Evolutionary conservation across 2,329 filamentous ascomycete genomes (phyloP).

Genomic region (Xylaria sp.): DNA sequence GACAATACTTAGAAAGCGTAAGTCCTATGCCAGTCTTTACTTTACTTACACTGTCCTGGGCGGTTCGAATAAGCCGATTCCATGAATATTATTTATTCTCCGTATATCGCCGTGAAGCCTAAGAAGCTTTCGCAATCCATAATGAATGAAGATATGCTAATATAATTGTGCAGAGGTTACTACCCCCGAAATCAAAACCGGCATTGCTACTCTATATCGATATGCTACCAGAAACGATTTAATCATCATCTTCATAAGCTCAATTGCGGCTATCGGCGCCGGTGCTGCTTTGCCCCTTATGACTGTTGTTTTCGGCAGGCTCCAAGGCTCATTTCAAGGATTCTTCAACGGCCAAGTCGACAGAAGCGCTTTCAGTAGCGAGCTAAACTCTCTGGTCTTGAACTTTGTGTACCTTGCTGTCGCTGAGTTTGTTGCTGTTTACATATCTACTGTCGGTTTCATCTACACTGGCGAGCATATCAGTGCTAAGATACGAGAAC

Average conservation of each 20-base stretch:
- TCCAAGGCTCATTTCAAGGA: constrained; percentile 73
- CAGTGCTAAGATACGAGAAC: constrained; percentile 76
- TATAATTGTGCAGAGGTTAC: constrained; percentile 55
- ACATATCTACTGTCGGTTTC: constrained; percentile 84
- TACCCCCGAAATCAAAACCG: constrained; percentile 67
- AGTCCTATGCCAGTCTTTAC: background rate
- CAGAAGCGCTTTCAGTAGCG: constrained; percentile 61
- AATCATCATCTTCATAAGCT: constrained; percentile 65
- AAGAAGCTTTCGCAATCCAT: no score
- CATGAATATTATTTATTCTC: no score
- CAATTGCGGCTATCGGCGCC: constrained; percentile 69
- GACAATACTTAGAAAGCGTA: constrained; percentile 65
- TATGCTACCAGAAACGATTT: constrained; percentile 72
- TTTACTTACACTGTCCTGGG: background rate
- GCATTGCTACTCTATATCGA: constrained; percentile 69
- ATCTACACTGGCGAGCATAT: constrained; percentile 86
- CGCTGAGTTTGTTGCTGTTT: constrained; percentile 77
- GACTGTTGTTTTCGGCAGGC: constrained; percentile 79
- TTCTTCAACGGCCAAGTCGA: constrained; percentile 59
- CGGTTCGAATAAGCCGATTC: background rate
- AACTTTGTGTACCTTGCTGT: constrained; percentile 89
- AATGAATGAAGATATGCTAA: constrained; percentile 5
- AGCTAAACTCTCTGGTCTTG: constrained; percentile 69
- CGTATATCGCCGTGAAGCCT: no score
- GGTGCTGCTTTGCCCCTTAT: constrained; percentile 80